Percentiles rank a stretch among this genome's conserved stretches.
phyloP scores from a whole-genome alignment of 2,329 filamentous ascomycete genomes.

The Rhinocladiella mackenziei region DNA sequence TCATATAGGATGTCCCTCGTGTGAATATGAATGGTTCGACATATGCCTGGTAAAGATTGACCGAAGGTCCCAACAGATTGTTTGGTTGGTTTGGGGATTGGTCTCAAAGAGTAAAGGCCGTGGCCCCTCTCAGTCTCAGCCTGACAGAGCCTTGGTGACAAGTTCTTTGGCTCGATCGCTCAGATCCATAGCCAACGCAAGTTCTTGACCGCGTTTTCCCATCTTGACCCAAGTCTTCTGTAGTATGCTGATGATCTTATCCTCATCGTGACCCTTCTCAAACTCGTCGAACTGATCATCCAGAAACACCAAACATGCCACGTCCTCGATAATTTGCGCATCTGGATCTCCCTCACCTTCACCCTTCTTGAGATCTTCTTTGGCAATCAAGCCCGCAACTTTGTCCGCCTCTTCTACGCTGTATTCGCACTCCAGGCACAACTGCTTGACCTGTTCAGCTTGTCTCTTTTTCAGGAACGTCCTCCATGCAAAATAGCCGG shows the following conservation, averaged over 20 bases:
- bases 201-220: constrained; percentile 25
- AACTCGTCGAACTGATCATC: constrained; percentile 84
- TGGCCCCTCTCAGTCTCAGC: no score
- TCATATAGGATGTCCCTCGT: no score
- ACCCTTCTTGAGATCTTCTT: constrained; percentile 63
- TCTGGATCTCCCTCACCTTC: constrained; percentile 52
- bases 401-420: constrained; percentile 53
- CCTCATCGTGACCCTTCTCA: constrained; percentile 63
- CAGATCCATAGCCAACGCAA: constrained; percentile 62
- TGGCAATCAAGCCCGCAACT: constrained; percentile 69
- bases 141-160: constrained; percentile 60
- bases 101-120: no score
- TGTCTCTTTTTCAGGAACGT: constrained; percentile 69
- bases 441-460: constrained; percentile 55
- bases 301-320: constrained; percentile 80
- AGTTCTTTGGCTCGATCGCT: constrained; percentile 59
- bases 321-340: constrained; percentile 75
- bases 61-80: no score
- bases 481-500: constrained; percentile 78
- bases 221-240: constrained; percentile 30
- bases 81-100: no score
- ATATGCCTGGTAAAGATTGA: no score
- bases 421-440: constrained; percentile 53
- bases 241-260: constrained; percentile 48
- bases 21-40: no score